Evolutionary conservation across 192 early-diverging fungal genomes (phyloP).

Genomic region (Linnemannia zychae): DNA sequence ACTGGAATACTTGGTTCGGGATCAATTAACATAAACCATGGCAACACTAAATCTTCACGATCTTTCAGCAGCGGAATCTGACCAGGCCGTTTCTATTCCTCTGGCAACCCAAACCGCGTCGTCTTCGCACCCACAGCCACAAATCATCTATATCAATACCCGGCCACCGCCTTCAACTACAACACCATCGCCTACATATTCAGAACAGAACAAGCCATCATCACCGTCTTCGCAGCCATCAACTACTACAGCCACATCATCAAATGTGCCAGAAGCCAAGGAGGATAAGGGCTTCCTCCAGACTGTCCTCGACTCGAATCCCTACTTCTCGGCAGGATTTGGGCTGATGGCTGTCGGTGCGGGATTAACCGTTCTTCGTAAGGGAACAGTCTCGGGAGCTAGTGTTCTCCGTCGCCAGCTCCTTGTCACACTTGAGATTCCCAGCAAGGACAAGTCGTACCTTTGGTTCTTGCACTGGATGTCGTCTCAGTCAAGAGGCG

Average conservation of each 20-base stretch:
- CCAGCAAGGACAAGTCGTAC: conserved; percentile 93
- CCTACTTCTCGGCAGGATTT: conserved; percentile 95
- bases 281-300: conserved; percentile 35
- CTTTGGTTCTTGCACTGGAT: conserved; percentile 97
- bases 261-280: background rate
- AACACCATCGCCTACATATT: conserved; percentile 6
- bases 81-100: conserved; percentile 15
- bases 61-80: background rate
- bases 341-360: conserved; percentile 93
- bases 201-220: background rate
- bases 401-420: conserved; percentile 81
- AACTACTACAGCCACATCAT: background rate
- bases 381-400: conserved; percentile 77
- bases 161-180: conserved; percentile 2
- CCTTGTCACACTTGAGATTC: conserved; percentile 94
- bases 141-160: conserved; percentile 39
- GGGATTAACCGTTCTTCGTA: conserved; percentile 81
- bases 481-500: conserved; percentile 65
- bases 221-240: background rate
- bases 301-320: conserved; percentile 70
- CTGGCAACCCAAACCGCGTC: background rate
- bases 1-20: no score
- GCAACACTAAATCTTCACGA: conserved; percentile 1
- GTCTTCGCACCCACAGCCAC: conserved; percentile 25
- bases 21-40: background rate